Evolutionary conservation across 106 monocot genomes (phyloP), one percentile per base, ranked within the genome.

Genomic region (Dioscorea zingiberensis): DNA sequence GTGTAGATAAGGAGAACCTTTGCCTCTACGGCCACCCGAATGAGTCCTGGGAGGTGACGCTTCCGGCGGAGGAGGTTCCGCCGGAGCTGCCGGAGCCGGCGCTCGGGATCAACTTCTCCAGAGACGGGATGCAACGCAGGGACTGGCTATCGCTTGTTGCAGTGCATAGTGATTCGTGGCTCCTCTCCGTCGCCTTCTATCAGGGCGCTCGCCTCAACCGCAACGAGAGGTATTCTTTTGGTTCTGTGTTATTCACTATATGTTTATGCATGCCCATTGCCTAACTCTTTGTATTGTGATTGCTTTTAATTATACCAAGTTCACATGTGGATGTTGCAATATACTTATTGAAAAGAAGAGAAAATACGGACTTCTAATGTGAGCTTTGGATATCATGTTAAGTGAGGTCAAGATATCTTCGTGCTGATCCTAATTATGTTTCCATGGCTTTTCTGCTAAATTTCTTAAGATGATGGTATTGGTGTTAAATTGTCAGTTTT

Each of bases 71-170:
- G 74, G 95, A 95, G 81, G 91, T 91, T 28, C 95, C 95, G 17
- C 95, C 91, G 58, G 95, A 91, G 80, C 76, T 91, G 45, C 95
- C 95, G 13, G 95, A 95, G 78, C 95, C 95, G 22, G 95, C 87
- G 26, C 78, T 95, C 0, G 95, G 95, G 13, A 91, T 95, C 63
- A 95, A 95, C 56, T 95, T 95, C 60, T 91, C 95, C 7, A 82
- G 95, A 74, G 95, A 95, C 32, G 95, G 95, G 74, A 91, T 95
- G 91, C 76, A 88, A 59, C 77, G 91, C 29, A 66, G 77, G 62
- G 95, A 95, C 62, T 95, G 91, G 87, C 83, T 95, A 13, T 91
- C 91, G n/a, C 91, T 95, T 11, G 87, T 95, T 10, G 93, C 93
- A 1, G 89, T 89, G 16, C 93, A 89, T 72, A 86, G 89, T 59